A percentile compares a stretch with the other conserved stretches of the same genome.
phyloP scores from a whole-genome alignment of 352 stramenopile genomes.

The Pythium phragmitis region DNA sequence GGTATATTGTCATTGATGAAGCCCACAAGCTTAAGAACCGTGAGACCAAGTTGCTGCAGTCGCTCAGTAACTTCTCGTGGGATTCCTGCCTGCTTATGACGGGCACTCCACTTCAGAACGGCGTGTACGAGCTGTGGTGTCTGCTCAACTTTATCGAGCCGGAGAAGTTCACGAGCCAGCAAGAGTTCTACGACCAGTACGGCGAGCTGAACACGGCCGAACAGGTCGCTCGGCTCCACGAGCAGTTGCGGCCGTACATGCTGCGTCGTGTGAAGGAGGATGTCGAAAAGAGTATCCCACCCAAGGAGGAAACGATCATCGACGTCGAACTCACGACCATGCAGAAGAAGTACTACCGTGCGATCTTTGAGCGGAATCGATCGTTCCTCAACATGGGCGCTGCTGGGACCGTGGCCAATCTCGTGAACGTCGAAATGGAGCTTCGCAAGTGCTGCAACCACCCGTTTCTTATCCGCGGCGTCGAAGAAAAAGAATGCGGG shows the following conservation, averaged over 20 bases:
- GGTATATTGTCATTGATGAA: conserved; percentile 98
- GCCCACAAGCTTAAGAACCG: conserved; percentile 99
- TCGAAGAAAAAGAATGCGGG: conserved; percentile 97
- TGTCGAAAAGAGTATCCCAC: conserved; percentile 99
- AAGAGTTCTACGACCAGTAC: conserved; percentile 96
- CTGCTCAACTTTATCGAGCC: conserved; percentile 99
- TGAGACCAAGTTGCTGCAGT: conserved; percentile 92
- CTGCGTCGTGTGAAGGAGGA: conserved; percentile 99
- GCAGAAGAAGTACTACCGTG: conserved; percentile 96
- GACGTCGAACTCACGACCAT: conserved; percentile 99
- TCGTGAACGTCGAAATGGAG: conserved; percentile 99
- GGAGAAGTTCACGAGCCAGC: conserved; percentile 94
- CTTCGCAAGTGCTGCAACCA: conserved; percentile 99
- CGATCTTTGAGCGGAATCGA: conserved; percentile 99
- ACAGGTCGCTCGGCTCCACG: conserved; percentile 96
- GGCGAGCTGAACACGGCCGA: conserved; percentile 94
- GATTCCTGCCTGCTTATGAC: conserved; percentile 95
- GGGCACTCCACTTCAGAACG: conserved; percentile 98
- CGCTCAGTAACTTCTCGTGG: conserved; percentile 83
- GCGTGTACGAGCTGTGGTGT: conserved; percentile 99
- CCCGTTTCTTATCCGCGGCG: conserved; percentile 97
- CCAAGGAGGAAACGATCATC: conserved; percentile 99
- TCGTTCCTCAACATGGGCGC: conserved; percentile 87
- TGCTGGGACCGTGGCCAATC: conserved; percentile 91
- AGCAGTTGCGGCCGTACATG: conserved; percentile 98